Conservation (phyloP, 1,139 yeast genomes). For the Zygoascus sp. region DNA sequence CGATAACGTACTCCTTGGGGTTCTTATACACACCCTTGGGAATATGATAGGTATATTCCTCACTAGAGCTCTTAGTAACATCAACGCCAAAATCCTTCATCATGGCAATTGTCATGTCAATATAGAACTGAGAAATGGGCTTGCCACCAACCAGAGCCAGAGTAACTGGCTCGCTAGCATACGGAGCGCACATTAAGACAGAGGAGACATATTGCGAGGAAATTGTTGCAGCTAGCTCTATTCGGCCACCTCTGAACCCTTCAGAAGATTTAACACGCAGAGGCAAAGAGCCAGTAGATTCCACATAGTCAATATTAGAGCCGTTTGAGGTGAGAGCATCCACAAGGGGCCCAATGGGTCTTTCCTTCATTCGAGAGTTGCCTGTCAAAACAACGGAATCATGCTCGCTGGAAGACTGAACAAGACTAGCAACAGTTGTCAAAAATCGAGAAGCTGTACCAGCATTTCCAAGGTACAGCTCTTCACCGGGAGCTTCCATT, state of each 20-base stretch:
- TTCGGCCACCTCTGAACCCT: conserved; percentile 82
- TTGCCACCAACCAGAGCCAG: conserved; percentile 89
- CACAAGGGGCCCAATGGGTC: conserved; percentile 96
- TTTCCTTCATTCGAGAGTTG: conserved; percentile 93
- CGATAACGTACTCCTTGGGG: conserved; percentile 82
- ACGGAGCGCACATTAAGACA: conserved; percentile 95
- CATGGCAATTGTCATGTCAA: conserved; percentile 96
- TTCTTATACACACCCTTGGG: conserved; percentile 78
- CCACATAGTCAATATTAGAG: conserved; percentile 63
- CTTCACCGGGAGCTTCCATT: conserved; percentile 54
- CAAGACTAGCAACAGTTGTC: conserved; percentile 85
- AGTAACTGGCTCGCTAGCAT: conserved; percentile 83
- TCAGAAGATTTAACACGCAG: conserved; percentile 63
- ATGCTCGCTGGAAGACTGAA: conserved; percentile 42
- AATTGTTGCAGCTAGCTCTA: conserved; percentile 91
- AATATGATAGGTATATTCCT: conserved; percentile 80
- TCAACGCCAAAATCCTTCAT: conserved; percentile 84
- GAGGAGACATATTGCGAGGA: conserved; percentile 98
- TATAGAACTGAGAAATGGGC: conserved; percentile 92
- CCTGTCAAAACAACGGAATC: conserved; percentile 73
- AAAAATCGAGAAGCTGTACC: conserved; percentile 97
- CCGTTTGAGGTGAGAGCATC: conserved; percentile 86
- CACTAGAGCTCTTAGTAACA: conserved; percentile 67
- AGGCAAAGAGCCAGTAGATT: conserved; percentile 81
- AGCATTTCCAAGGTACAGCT: conserved; percentile 89